Conservation (phyloP, 2,329 filamentous ascomycete genomes). For the Didymosphaeria variabile region DNA sequence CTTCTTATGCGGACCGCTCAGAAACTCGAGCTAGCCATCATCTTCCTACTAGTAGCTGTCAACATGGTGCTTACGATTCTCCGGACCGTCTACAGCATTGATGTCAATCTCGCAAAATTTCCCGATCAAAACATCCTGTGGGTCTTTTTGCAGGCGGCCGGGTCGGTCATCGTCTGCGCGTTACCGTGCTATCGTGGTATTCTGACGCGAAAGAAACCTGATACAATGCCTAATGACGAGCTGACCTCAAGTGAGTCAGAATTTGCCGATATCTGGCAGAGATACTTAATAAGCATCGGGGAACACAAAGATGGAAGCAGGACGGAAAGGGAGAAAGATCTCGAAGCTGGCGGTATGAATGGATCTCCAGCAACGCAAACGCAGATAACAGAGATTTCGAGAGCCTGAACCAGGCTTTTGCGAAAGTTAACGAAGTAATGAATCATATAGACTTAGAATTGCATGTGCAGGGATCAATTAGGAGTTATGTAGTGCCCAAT, state of each 20-base stretch:
- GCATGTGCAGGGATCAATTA: background rate
- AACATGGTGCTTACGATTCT: constrained; percentile 17
- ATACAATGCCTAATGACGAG: background rate
- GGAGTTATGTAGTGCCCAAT: background rate
- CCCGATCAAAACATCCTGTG: constrained; percentile 18
- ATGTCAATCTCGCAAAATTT: background rate
- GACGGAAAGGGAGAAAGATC: constrained; percentile 2
- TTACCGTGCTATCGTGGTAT: constrained; percentile 20
- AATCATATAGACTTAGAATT: background rate
- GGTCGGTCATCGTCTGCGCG: constrained; percentile 24
- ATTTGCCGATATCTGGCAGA: constrained; percentile 10
- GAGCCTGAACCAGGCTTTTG: background rate
- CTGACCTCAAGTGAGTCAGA: background rate
- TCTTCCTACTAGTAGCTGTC: constrained; percentile 19
- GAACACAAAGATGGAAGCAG: constrained; percentile 4
- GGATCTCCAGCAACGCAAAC: background rate
- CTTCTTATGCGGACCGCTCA: constrained; percentile 16
- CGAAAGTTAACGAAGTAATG: background rate
- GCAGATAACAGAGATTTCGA: constrained; percentile 1
- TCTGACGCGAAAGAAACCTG: constrained; percentile 3
- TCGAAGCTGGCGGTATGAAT: background rate
- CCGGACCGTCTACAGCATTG: constrained; percentile 18
- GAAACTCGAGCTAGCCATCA: constrained; percentile 16
- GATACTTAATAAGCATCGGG: constrained; percentile 4
- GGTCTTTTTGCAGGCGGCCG: constrained; percentile 18